Conservation (phyloP, 75 land plant genomes). For the Pinus tabuliformis region DNA sequence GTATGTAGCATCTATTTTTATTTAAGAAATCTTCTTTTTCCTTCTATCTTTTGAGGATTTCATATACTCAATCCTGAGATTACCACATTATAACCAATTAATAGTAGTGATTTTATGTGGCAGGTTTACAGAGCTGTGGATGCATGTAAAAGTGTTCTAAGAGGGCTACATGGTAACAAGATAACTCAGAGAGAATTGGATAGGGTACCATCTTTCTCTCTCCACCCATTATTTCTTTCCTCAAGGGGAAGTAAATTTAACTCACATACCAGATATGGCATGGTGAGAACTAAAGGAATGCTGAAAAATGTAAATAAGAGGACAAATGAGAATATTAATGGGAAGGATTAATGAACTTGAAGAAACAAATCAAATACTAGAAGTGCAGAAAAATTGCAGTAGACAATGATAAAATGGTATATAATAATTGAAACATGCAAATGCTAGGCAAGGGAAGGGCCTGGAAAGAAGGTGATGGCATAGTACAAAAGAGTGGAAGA, state of each 20-base stretch:
- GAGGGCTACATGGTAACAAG: constrained; percentile 68
- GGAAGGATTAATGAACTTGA: background rate
- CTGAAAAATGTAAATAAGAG: background rate
- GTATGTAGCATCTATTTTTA: constrained; percentile 23
- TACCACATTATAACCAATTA: background rate
- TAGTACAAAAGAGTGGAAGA: too few species aligned
- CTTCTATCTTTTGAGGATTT: background rate
- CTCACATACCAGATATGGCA: background rate
- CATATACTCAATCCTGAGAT: background rate
- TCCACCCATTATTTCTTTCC: background rate
- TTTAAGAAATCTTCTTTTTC: background rate
- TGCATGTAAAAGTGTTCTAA: constrained; percentile 91
- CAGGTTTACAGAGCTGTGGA: constrained; percentile 98
- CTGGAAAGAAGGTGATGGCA: background rate
- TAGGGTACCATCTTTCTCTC: constrained; percentile 44
- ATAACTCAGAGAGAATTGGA: constrained; percentile 91
- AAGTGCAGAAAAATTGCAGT: background rate
- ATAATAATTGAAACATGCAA: background rate
- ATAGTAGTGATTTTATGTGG: background rate
- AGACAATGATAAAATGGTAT: background rate
- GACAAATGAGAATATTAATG: background rate
- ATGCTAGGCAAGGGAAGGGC: background rate
- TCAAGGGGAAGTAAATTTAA: background rate
- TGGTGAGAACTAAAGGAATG: background rate
- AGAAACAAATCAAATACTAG: background rate